Base-by-base conservation (phyloP, 208 protist genomes). In the Leishmania arabica region DNA sequence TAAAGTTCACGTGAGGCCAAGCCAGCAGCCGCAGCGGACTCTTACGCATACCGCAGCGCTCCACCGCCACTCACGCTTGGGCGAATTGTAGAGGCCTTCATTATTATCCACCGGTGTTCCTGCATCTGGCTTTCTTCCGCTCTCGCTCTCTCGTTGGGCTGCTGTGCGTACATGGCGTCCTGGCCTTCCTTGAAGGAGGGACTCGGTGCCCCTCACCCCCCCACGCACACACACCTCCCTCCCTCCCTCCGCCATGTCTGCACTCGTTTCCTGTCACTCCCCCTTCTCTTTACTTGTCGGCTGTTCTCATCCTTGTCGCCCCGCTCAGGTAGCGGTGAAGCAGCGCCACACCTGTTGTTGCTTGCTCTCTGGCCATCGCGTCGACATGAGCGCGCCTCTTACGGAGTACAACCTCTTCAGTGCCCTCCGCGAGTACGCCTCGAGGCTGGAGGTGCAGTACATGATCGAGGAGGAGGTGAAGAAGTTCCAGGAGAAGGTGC, bases 401-500 rank as follows among this genome's bases (percentile, higher is more conserved):
- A 80, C 70, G 47, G 83, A 87, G 73, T 77, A 76, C 45, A 87
- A 88, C 19, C 76, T 94, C n/a, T 90, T 88, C 79, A 53, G 68
- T 27, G 56, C 84, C 15, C 76, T 92, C 56, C 77, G 83, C 34
- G 82, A 84, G 66, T 92, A 88, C 75, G 65, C 89, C 64, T 90
- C 91, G 40, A 87, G 80, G 27, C 78, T 89, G 9, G 91, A 95
- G 77, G 91, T 92, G 54, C 85, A 92, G 84, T 84, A 82, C 45
- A 90, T 95, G 85, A 92, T 92, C 68, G 91, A 95, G 75, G 77
- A 89, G 72, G 75, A 85, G 47, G 34, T 91, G 47, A 80, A 86
- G 68, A 84, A 78, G 73, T 86, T 86, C 54, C 75, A 81, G 54
- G 31, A 85, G 80, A 88, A 86, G 77, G 70, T 75, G 24, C 79